phyloP scores from a whole-genome alignment of 2,329 filamentous ascomycete species.

The Beauveria rudraprayagi region DNA sequence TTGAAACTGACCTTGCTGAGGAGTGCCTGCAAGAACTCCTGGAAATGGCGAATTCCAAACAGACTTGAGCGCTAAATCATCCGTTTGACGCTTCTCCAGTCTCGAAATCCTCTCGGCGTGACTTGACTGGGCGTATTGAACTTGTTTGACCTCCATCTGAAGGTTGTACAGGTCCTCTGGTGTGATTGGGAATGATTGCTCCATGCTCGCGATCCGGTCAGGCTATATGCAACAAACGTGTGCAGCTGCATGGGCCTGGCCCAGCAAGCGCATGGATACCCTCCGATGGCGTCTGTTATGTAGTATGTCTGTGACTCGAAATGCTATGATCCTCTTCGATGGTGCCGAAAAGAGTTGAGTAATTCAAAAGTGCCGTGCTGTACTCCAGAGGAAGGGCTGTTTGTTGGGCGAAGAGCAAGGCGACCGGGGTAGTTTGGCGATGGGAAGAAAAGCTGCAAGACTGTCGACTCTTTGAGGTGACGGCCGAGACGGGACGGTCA shows the following conservation, averaged over 20 bases:
- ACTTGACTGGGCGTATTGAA: conserved; percentile 54
- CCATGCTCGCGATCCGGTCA: conserved; percentile 41
- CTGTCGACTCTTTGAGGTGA: neutral
- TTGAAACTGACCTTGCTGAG: conserved; percentile 68
- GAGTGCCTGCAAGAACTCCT: conserved; percentile 71
- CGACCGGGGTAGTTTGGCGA: neutral
- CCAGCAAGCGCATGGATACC: neutral
- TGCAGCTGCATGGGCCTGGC: conserved; percentile 7
- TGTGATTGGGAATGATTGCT: conserved; percentile 50
- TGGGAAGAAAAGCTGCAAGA: neutral
- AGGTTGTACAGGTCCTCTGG: conserved; percentile 60
- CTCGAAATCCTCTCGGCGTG: conserved; percentile 55
- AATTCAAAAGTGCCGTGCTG: neutral
- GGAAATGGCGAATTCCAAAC: conserved; percentile 94
- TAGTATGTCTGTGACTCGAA: neutral
- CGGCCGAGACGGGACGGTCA: too few species aligned
- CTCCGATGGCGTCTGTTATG: neutral
- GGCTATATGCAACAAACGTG: neutral
- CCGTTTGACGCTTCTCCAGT: conserved; percentile 59
- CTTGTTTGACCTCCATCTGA: conserved; percentile 63
- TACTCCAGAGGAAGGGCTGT: neutral
- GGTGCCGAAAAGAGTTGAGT: neutral
- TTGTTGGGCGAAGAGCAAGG: neutral
- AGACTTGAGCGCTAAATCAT: conserved; percentile 65
- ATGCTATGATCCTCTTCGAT: neutral